Evolutionary conservation across 2,329 filamentous ascomycete genomes (phyloP), one percentile per base, ranked within the genome.

Genomic region (Ceratocystis alfenasii): DNA sequence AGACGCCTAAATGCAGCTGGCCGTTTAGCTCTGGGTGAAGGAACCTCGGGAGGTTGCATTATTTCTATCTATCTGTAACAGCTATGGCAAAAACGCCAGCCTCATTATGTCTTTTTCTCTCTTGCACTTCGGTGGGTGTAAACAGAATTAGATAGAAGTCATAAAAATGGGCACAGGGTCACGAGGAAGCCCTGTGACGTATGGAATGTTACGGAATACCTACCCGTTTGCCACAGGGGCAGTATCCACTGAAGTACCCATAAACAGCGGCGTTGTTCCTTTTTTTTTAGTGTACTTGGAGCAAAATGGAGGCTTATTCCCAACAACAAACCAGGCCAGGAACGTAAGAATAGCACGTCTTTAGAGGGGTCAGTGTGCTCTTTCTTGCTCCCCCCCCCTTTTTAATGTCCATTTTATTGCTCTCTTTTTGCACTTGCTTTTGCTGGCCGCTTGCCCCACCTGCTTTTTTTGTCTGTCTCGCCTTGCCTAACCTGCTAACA

Each of bases 201-300:
- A 33, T 50, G 5, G n/a, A 45, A 44, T 62, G 36, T 45, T 45
- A 63, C 22, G 25, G 44, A 28, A 45, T 48, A 63, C 41, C 30
- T 36, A 2, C 2, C 22, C 44, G 44, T 48, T 63, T 63, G 61
- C 61, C 61, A 63, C 61, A 50, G 61, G 46, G 61, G 61, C 61
- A 33, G 61, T 63, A n/a, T 28, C 61, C 55, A 10, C 55, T 36
- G 55, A 59, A n/a, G 25, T 36, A 59, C 25, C 28, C 25, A 36
- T 15, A 36, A 59, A 59, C 55, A 30, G 60, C 12, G 59, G 59
- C 17, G 17, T 12, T 33, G 30, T 61, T 25, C 12, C 1, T 55
- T 20, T 55, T 25, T 20, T 6, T 59, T 33, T 41, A 41, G 36
- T 41, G 36, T 15, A 15, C 36, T 41, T 41, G 36, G 36, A 15